Percentiles rank a stretch among this genome's conserved stretches.
These are phyloP conservation scores for Sonneratia caseolaris DNA, from an alignment of 345 rosid genomes.

Conservation along the genomic window DNA sequence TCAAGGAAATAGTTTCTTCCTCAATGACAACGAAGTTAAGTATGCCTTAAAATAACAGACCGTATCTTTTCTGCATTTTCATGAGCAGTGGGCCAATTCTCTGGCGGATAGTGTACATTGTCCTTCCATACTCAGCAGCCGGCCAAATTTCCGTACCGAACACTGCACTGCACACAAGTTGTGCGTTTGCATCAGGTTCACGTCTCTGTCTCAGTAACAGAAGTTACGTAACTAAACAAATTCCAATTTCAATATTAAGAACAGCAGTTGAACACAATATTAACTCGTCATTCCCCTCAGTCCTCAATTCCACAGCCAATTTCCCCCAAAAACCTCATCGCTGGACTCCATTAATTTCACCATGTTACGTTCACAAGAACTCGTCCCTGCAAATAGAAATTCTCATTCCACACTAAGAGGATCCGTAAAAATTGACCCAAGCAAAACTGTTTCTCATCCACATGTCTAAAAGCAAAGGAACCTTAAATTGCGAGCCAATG, in stretches of 20 bases:
- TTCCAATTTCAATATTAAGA: neutral
- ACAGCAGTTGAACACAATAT: neutral
- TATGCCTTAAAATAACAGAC: constrained; percentile 21
- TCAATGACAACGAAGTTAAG: neutral
- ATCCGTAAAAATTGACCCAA: neutral
- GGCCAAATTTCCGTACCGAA: constrained; percentile 99
- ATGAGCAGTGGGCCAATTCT: constrained; percentile 85
- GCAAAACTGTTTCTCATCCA: neutral
- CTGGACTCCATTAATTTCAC: neutral
- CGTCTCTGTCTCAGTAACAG: neutral
- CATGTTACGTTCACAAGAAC: neutral
- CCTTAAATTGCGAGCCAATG: neutral
- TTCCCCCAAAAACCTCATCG: too few species aligned
- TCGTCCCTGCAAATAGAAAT: neutral
- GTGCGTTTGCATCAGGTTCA: constrained; percentile 17
- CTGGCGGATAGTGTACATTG: constrained; percentile 94
- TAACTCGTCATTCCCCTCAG: neutral
- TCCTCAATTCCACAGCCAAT: too few species aligned
- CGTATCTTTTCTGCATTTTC: constrained; percentile 81
- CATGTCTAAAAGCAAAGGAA: neutral
- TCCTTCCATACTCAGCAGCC: constrained; percentile 94
- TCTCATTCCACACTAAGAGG: too few species aligned
- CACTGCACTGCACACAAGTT: constrained; percentile 80
- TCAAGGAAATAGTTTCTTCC: neutral
- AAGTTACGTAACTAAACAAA: neutral